Base-by-base conservation (phyloP, 441 rosid genomes). In the Manihot esculenta region DNA sequence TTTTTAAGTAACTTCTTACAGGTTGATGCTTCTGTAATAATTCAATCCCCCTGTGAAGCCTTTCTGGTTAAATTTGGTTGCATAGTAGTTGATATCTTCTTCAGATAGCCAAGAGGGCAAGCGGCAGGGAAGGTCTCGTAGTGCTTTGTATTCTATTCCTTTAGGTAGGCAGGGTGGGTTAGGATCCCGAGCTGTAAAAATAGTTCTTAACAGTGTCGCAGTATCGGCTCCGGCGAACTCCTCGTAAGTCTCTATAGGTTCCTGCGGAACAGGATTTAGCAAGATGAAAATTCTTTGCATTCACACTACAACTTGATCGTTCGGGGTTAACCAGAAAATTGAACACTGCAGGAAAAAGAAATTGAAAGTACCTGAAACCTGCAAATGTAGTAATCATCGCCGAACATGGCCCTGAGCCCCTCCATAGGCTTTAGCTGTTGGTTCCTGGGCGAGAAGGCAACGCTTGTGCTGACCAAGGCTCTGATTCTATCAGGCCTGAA, bases 341-440 rank as follows among this genome's bases (percentile, higher is more conserved):
- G 33, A 30, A 30, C 33, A 30, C 1, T 30, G 4, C 33, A 30
- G n/a, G 10, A 30, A 54, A 11, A 12, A 13, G 7, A 27, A 0
- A 18, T 21, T 7, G 0, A 15, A 48, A 51, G 17, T 60, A 78
- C 96, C 92, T 91, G 94, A 68, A 89, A 87, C 74, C 92, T 84
- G 82, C 88, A 87, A 10, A 89, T 75, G 54, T 91, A 91, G 81
- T 80, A 91, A 70, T 87, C 86, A 20, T 89, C 89, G 50, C 91
- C 92, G 49, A 80, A 81, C 66, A 56, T 15, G 42, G 81, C 82
- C 17, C 86, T 77, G 77, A 82, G 59, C 66, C 80, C 65, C 57
- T 77, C 82, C 17, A 87, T 47, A 26, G 88, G 84, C 67, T 85
- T 85, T 56, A 76, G 55, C 0, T 59, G 57, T 3, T 89, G 87